Evolutionary conservation across 768 basidiomycete species (phyloP), one percentile per base, ranked within the genome.

Genomic region (Calocybe gangraenosa): DNA sequence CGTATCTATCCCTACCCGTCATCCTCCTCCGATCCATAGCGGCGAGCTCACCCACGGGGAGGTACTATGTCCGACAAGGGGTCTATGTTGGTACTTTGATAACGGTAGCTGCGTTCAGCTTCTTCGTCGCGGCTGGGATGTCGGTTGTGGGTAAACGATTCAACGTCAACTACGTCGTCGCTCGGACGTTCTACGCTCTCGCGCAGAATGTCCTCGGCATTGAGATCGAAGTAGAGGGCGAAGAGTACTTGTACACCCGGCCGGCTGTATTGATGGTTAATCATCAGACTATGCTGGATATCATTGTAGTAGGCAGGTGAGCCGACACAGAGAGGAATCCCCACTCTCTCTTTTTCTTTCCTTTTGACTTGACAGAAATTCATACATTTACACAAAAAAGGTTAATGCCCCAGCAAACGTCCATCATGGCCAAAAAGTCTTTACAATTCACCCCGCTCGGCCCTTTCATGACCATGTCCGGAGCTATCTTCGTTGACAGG

Each of bases 351-450:
- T 47, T 52, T 54, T 47, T 53, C 55, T 28, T 45, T 47, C 25
- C 35, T 33, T 39, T 33, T 39, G 30, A 25, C 33, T 31, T 38
- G 21, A 10, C 20, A 5, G 18, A 30, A 20, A 14, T 17, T 22
- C n/a, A 31, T 17, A 37, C n/a, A n/a, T n/a, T n/a, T n/a, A n/a
- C n/a, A n/a, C n/a, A n/a, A n/a, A n/a, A n/a, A n/a, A 88, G 91
- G 55, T 73, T 92, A 53, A 87, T 96, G 69, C 95, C 92, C 10
- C 76, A 76, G 53, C 77, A 78, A 50, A 76, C 90, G 4, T 78
- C 86, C 34, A 94, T 99, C 60, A 90, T 94, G 81, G 84, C 93
- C 15, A 99, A 99, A 75, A 83, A 85, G 57, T 87, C 91, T 37
- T 69, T 98, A 28, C 82, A 85, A 54, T 95, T 75, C 74, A 71